Percentiles rank a stretch among this genome's conserved stretches.
These are phyloP conservation scores for Plantago lanceolata DNA, from an alignment of 305 asterid species.

Conservation along the genomic window DNA sequence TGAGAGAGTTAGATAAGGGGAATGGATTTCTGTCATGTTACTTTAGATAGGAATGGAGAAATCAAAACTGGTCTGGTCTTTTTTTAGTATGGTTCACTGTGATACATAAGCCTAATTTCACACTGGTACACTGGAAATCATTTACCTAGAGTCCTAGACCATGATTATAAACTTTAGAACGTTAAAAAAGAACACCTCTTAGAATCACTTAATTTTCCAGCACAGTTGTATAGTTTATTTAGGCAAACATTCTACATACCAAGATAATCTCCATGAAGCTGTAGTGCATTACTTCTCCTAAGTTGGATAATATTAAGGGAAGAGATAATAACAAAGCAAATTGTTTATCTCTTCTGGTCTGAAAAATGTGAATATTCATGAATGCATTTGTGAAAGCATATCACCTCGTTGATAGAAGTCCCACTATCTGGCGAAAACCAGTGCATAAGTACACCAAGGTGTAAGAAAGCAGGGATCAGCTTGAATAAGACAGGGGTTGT, in stretches of 20 bases:
- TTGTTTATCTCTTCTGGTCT: neutral
- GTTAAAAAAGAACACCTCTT: too few relatives aligned
- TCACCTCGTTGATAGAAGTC: slow-evolving; percentile 48
- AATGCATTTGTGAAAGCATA: slow-evolving; percentile 1
- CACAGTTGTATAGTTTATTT: neutral
- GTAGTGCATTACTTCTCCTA: neutral
- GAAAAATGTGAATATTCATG: neutral
- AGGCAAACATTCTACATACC: neutral
- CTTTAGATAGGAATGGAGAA: neutral
- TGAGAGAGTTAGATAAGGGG: too few relatives aligned
- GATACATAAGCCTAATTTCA: too few relatives aligned
- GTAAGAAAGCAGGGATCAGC: slow-evolving; percentile 73
- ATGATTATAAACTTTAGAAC: too few relatives aligned
- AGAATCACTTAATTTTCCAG: neutral
- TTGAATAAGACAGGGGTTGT: slow-evolving; percentile 90
- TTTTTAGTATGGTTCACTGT: neutral
- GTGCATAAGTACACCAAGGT: slow-evolving; percentile 75
- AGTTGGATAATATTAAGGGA: neutral
- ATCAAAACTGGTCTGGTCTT: neutral
- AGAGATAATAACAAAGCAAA: neutral
- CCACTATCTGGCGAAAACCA: slow-evolving; percentile 78
- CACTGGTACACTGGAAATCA: too few relatives aligned
- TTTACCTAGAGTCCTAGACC: too few relatives aligned
- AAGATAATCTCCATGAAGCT: neutral
- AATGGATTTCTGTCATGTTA: neutral